Evolutionary conservation across 768 basidiomycete genomes (phyloP).

Genomic region (Russula lepida): DNA sequence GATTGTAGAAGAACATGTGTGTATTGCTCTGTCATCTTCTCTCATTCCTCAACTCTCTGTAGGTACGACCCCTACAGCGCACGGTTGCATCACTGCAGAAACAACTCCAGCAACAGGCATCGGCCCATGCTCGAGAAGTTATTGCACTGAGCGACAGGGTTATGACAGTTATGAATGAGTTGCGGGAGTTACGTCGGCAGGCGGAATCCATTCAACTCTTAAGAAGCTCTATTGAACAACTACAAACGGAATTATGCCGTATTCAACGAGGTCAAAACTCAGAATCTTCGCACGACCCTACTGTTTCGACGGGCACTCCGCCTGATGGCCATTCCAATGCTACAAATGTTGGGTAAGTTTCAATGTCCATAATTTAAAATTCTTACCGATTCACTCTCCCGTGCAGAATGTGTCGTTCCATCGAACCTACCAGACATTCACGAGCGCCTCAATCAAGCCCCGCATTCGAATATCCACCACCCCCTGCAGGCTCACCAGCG

Average conservation of each 20-base stretch:
- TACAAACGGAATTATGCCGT: constrained; percentile 17
- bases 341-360: constrained; percentile 9
- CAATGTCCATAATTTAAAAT: not conserved
- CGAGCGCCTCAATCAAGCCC: constrained; percentile 11
- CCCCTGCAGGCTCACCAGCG: constrained; percentile 16
- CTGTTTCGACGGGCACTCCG: constrained; percentile 5
- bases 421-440: not conserved
- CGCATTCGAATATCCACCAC: constrained; percentile 20
- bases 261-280: not conserved
- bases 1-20: constrained; percentile 16
- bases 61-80: constrained; percentile 17
- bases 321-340: constrained; percentile 3
- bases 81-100: constrained; percentile 15
- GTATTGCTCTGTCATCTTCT: not conserved
- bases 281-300: constrained; percentile 14
- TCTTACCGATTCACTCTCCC: not conserved
- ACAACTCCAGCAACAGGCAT: constrained; percentile 17
- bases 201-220: constrained; percentile 16
- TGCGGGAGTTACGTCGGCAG: constrained; percentile 16
- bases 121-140: constrained; percentile 15
- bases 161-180: constrained; percentile 8
- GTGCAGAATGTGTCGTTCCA: not conserved
- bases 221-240: constrained; percentile 12
- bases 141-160: constrained; percentile 13
- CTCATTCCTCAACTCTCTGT: not conserved